Percentiles rank a stretch among this genome's conserved stretches.
Evolutionary conservation across 495 filamentous ascomycete genomes (phyloP).

Genomic region (Paragyromitra xinjiangensis): DNA sequence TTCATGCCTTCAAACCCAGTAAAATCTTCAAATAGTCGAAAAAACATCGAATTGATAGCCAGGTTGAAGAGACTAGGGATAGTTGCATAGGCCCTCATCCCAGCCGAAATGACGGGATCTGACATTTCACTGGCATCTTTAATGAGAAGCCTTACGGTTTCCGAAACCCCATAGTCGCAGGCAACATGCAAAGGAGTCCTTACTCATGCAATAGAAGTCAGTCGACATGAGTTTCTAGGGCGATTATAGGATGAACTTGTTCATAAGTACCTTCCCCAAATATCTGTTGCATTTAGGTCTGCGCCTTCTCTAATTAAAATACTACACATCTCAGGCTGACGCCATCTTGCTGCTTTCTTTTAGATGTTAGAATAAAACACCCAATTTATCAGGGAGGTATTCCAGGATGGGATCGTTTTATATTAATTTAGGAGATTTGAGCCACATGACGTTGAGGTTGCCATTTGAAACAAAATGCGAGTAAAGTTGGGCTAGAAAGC

Average conservation of each 20-base stretch:
- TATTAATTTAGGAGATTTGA: background rate
- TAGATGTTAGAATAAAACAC: constrained; percentile 18
- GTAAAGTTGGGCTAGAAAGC: background rate
- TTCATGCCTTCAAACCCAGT: constrained; percentile 26
- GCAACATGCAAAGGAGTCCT: constrained; percentile 31
- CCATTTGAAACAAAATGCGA: background rate
- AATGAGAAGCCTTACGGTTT: constrained; percentile 21
- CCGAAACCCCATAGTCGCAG: constrained; percentile 17
- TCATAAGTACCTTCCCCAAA: constrained; percentile 7
- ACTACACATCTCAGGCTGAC: constrained; percentile 17
- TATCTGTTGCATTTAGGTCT: constrained; percentile 26
- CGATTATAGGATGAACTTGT: background rate
- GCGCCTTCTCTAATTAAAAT: constrained; percentile 17
- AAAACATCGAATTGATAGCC: constrained; percentile 23
- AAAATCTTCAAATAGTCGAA: constrained; percentile 26
- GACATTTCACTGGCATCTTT: constrained; percentile 11
- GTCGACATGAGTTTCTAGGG: background rate
- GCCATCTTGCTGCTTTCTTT: constrained; percentile 40
- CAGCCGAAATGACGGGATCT: constrained; percentile 15
- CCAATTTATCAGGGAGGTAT: background rate
- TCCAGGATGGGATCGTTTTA: too few species aligned
- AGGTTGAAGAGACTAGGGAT: constrained; percentile 19
- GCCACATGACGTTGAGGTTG: background rate
- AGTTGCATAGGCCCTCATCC: constrained; percentile 18
- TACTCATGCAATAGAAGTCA: background rate